Evolutionary conservation across 1,284 basidiomycete genomes (phyloP).

Genomic region (Microbotryum saponariae): DNA sequence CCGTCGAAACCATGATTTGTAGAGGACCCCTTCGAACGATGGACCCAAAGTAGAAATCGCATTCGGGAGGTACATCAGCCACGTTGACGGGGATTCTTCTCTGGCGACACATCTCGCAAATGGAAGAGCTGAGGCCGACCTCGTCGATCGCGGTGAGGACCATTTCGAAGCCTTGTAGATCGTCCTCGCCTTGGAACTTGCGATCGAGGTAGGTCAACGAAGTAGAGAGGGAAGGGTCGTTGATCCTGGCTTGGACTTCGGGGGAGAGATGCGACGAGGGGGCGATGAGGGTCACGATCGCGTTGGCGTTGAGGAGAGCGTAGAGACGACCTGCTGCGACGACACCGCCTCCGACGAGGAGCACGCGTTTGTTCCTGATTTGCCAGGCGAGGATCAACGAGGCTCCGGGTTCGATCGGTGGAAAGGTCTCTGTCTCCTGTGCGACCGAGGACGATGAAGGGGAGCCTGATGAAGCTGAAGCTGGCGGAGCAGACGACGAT

Average conservation of each 20-base stretch:
- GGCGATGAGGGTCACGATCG: conserved; percentile 55
- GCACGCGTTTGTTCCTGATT: conserved; percentile 67
- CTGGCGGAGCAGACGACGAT: too few species aligned
- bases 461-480: too few species aligned
- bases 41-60: conserved; percentile 98
- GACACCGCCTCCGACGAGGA: conserved; percentile 82
- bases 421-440: conserved; percentile 24
- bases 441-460: neutral
- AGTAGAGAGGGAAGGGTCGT: conserved; percentile 48
- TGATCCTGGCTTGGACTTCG: conserved; percentile 44
- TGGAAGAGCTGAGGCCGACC: conserved; percentile 57
- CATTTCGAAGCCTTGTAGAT: conserved; percentile 64
- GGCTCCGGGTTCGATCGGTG: conserved; percentile 47
- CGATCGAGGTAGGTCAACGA: conserved; percentile 65
- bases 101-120: conserved; percentile 63
- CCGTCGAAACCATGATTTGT: conserved; percentile 93
- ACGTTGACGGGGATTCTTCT: conserved; percentile 82
- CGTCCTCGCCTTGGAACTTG: conserved; percentile 46
- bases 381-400: conserved; percentile 82
- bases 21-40: conserved; percentile 83
- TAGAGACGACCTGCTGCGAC: conserved; percentile 72
- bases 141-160: conserved; percentile 93
- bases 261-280: conserved; percentile 57
- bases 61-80: conserved; percentile 84
- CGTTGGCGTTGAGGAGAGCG: conserved; percentile 53